phyloP scores from a whole-genome alignment of 2,329 filamentous ascomycete genomes.

The Epichloe bromicola region DNA sequence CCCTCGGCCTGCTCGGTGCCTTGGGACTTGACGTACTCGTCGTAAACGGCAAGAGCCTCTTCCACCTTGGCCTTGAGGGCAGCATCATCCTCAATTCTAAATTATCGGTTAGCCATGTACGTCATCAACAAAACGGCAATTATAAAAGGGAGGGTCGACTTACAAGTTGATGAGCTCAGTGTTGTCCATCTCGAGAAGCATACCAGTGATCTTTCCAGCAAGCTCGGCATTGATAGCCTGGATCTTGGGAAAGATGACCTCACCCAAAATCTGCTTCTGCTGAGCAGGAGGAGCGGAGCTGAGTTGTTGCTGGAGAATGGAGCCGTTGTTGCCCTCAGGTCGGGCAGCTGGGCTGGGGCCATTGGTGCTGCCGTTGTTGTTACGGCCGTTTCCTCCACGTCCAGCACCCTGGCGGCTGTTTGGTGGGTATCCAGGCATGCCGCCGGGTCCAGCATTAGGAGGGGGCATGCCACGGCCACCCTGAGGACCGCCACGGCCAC shows the following conservation, averaged over 20 bases:
- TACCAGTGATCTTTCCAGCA: slow-evolving; percentile 98
- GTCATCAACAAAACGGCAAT: background rate
- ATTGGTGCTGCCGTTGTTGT: slow-evolving; percentile 26
- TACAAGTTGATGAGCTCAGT: slow-evolving; percentile 86
- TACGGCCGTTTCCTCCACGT: slow-evolving; percentile 24
- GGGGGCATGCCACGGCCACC: slow-evolving; percentile 64
- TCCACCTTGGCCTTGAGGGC: slow-evolving; percentile 93
- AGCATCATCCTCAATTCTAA: slow-evolving; percentile 77
- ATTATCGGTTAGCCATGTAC: background rate
- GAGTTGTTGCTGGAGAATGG: slow-evolving; percentile 45
- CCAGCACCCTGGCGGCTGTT: slow-evolving; percentile 40
- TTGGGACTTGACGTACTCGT: slow-evolving; percentile 95
- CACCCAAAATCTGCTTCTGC: slow-evolving; percentile 98
- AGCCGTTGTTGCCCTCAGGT: slow-evolving; percentile 18
- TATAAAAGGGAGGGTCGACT: slow-evolving; percentile 32
- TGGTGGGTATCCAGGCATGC: slow-evolving; percentile 44
- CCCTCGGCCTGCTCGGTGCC: slow-evolving; percentile 20
- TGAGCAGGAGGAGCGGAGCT: slow-evolving; percentile 48
- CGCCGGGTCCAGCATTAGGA: slow-evolving; percentile 40
- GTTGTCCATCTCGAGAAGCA: slow-evolving; percentile 99
- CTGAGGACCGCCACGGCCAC: slow-evolving; percentile 51
- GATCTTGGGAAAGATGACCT: slow-evolving; percentile 98
- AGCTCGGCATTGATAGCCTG: slow-evolving; percentile 86
- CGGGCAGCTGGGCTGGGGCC: slow-evolving; percentile 35
- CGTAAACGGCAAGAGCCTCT: slow-evolving; percentile 92